Base-by-base conservation (phyloP, 495 filamentous ascomycete genomes). In the Penicillium angulare region DNA sequence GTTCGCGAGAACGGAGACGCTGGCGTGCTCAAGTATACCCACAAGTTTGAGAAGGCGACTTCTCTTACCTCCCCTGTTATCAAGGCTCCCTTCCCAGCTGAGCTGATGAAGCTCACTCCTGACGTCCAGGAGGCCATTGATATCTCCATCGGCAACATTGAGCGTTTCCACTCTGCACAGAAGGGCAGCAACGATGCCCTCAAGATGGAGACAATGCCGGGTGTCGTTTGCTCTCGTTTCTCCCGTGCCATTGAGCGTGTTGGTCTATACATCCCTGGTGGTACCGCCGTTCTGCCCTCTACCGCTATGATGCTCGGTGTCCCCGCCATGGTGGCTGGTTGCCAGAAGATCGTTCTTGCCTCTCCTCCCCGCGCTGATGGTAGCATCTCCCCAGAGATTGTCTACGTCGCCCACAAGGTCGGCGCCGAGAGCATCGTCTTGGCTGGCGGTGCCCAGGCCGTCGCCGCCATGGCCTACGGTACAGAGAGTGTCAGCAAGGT, bases 251-350 rank as follows among this genome's bases (percentile, higher is more conserved):
- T 98, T 50, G 93, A 97, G 66, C 79, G 90, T 15, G 93, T 98
- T 24, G 93, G 93, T 46, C 80, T 96, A 35, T 98, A 98, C 66
- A 84, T 98, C 7, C 93, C 93, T 7, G 93, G 93, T 47, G 93
- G 93, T 43, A 98, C 93, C 0, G 93, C 93, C 1, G 93, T 98
- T 10, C 80, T 98, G 12, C 93, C 93, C 3, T 95, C 90, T 40
- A 96, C 93, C 12, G 93, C 93, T 2, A 84, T 98, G 60, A 98
- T 98, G 93, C 80, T 98, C 21, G 93, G 93, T 62, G 93, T 97
- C 5, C 93, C 93, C 15, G 93, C 93, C 26, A 92, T 93, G 84
- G 93, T 97, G 3, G 93, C 93, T 10, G 95, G 93, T n/a, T 98
- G 93, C 79, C 83, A 90, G 67, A 91, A 85, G 68, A 97, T 98